phyloP scores from a whole-genome alignment of 352 stramenopile genomes.

The Pythium diclinum region DNA sequence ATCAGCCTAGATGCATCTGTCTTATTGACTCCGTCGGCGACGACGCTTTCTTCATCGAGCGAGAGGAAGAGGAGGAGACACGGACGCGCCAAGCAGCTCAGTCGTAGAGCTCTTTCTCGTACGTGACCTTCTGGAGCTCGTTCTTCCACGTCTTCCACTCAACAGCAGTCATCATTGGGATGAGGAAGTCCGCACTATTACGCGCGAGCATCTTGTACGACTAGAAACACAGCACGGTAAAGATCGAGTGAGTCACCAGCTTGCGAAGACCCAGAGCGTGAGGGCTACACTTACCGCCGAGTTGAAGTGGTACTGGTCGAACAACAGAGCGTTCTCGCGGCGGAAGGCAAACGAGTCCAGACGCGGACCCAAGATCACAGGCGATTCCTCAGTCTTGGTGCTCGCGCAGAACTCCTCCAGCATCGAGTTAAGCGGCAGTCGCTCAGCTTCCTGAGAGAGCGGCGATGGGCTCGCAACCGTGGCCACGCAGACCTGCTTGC shows the following conservation, averaged over 20 bases:
- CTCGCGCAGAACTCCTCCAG: constrained; percentile 79
- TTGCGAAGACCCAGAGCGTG: neutral
- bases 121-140: constrained; percentile 63
- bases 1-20: constrained; percentile 27
- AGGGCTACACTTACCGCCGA: constrained; percentile 48
- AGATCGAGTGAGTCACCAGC: constrained; percentile 16
- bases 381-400: constrained; percentile 57
- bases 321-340: constrained; percentile 50
- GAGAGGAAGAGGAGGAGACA: neutral
- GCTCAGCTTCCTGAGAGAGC: constrained; percentile 34
- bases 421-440: constrained; percentile 48
- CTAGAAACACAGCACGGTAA: constrained; percentile 27
- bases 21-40: constrained; percentile 19
- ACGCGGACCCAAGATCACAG: constrained; percentile 67
- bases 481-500: constrained; percentile 73
- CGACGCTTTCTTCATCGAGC: constrained; percentile 8
- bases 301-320: constrained; percentile 82
- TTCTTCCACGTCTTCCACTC: constrained; percentile 86
- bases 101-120: constrained; percentile 80
- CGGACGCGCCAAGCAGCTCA: constrained; percentile 27
- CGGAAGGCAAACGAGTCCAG: constrained; percentile 74
- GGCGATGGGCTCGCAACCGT: constrained; percentile 50
- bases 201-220: constrained; percentile 74
- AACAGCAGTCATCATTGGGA: constrained; percentile 78
- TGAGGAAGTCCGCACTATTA: constrained; percentile 71